Percentiles rank a stretch among this genome's conserved stretches.
phyloP scores from a whole-genome alignment of 768 basidiomycete species.

The Mycena venus region DNA sequence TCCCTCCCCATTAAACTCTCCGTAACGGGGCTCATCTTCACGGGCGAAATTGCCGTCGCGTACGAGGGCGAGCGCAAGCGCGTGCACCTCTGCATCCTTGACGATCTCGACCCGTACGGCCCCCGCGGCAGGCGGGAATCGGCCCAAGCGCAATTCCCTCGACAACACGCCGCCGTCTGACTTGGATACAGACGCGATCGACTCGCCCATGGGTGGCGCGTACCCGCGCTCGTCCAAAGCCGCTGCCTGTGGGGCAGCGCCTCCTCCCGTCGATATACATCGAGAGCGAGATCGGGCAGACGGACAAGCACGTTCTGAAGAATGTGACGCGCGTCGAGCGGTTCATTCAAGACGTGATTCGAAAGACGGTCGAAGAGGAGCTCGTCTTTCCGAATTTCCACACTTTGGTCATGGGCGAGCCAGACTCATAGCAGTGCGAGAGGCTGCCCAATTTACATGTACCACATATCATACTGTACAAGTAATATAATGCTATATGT shows the following conservation, averaged over 20 bases:
- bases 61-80: slow-evolving; percentile 88
- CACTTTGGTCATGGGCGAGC: slow-evolving; percentile 72
- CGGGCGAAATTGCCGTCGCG: slow-evolving; percentile 90
- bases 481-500: slow-evolving; percentile 22
- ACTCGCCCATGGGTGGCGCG: slow-evolving; percentile 49
- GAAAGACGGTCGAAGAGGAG: slow-evolving; percentile 96
- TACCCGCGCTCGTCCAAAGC: slow-evolving; percentile 67
- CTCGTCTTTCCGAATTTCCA: slow-evolving; percentile 97
- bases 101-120: slow-evolving; percentile 89
- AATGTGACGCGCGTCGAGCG: slow-evolving; percentile 96
- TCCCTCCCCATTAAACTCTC: slow-evolving; percentile 94
- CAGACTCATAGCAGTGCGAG: slow-evolving; percentile 15
- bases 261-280: slow-evolving; percentile 90
- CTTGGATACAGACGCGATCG: slow-evolving; percentile 54
- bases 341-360: slow-evolving; percentile 95
- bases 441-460: too few relatives aligned
- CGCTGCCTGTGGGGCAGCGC: slow-evolving; percentile 84
- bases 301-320: slow-evolving; percentile 94
- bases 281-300: slow-evolving; percentile 97
- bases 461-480: not conserved
- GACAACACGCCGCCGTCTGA: slow-evolving; percentile 72
- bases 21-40: slow-evolving; percentile 90
- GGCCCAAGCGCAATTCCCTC: slow-evolving; percentile 63
- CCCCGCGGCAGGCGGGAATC: slow-evolving; percentile 65
- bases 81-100: slow-evolving; percentile 90